Evolutionary conservation across 805 yeast genomes (phyloP).

Genomic region (Allodekkera sacchari): DNA sequence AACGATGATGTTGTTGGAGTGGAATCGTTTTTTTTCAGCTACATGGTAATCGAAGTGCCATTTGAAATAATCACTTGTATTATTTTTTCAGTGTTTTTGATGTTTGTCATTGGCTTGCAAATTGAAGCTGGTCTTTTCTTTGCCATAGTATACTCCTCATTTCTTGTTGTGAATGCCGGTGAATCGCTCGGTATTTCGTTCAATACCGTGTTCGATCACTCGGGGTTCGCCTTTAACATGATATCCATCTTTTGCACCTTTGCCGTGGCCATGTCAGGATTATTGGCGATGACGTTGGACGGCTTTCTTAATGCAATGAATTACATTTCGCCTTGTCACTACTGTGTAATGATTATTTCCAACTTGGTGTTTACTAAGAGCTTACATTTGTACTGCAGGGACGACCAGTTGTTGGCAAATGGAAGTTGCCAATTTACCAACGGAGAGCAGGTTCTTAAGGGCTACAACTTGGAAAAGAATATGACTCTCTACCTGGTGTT

Average conservation of each 20-base stretch:
- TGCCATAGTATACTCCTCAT: constrained; percentile 45
- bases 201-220: constrained; percentile 61
- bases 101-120: constrained; percentile 68
- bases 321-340: constrained; percentile 71
- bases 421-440: constrained; percentile 39
- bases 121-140: constrained; percentile 61
- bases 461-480: constrained; percentile 36
- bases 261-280: constrained; percentile 79
- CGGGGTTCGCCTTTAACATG: constrained; percentile 74
- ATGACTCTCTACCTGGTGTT: constrained; percentile 31
- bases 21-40: constrained; percentile 52
- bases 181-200: constrained; percentile 80
- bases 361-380: constrained; percentile 47
- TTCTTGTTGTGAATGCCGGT: constrained; percentile 60
- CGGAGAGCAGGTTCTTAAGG: constrained; percentile 49
- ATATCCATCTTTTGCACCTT: constrained; percentile 58
- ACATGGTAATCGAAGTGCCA: constrained; percentile 57
- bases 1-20: constrained; percentile 65
- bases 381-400: constrained; percentile 41
- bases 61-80: constrained; percentile 53
- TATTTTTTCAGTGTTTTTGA: constrained; percentile 52
- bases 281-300: constrained; percentile 73
- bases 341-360: constrained; percentile 54
- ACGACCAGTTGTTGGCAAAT: constrained; percentile 19
- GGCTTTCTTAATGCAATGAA: constrained; percentile 60